phyloP scores from a whole-genome alignment of 1,139 yeast genomes.

The Debaryomycetaceae sp. region DNA sequence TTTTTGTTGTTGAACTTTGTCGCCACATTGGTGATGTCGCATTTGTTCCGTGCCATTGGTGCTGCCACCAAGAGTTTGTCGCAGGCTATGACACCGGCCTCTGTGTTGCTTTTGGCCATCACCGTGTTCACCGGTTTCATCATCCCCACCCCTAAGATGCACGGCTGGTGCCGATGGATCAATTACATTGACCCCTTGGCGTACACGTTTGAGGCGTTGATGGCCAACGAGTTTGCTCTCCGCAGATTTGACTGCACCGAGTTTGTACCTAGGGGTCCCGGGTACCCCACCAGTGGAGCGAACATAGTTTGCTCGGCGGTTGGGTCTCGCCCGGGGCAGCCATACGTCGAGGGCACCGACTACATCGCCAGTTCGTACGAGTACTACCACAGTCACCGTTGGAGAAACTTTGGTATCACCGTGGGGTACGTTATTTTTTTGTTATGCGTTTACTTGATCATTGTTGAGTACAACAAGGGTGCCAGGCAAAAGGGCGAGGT shows the following conservation, averaged over 20 bases:
- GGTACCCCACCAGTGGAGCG: conserved; percentile 23
- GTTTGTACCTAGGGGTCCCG: conserved; percentile 20
- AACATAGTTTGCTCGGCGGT: conserved; percentile 56
- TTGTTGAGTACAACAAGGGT: conserved; percentile 67
- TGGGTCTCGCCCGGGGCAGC: conserved; percentile 58
- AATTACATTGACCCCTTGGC: conserved; percentile 69
- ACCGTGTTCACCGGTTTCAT: conserved; percentile 76
- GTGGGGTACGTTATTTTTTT: conserved; percentile 54
- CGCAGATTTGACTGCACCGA: conserved; percentile 37
- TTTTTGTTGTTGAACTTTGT: conserved; percentile 51
- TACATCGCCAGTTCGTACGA: conserved; percentile 45
- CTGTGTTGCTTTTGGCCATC: conserved; percentile 55
- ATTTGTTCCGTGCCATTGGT: conserved; percentile 68
- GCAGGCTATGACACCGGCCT: conserved; percentile 72
- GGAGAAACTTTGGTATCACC: conserved; percentile 82
- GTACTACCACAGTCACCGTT: conserved; percentile 57
- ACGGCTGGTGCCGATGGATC: conserved; percentile 80
- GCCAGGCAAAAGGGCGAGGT: conserved; percentile 83
- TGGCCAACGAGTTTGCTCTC: conserved; percentile 57
- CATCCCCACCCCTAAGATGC: conserved; percentile 62
- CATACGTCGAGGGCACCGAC: conserved; percentile 51
- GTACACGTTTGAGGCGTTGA: conserved; percentile 63
- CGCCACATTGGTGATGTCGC: conserved; percentile 64
- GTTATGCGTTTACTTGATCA: conserved; percentile 48
- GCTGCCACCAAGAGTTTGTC: conserved; percentile 56